Conservation (phyloP, 2,329 filamentous ascomycete genomes). For the Nannizzia gypsea region DNA sequence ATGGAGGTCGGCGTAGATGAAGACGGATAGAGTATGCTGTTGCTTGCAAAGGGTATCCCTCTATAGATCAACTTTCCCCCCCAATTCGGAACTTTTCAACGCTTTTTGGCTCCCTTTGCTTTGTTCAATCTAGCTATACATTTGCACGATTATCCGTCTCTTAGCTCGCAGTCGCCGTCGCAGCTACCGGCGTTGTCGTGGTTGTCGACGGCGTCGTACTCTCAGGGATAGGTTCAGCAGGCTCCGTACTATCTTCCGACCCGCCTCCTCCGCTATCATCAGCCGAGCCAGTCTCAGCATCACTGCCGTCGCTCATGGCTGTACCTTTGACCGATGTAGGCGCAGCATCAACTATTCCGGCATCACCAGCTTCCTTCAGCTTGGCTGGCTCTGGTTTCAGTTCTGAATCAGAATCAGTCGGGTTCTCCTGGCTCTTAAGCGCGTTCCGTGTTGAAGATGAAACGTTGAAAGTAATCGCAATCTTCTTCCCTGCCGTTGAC, state of each 20-base stretch:
- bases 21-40: too few species aligned
- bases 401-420: not conserved
- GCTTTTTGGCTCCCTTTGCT: not conserved
- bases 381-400: not conserved
- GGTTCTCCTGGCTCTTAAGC: constrained; percentile 5
- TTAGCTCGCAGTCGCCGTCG: not conserved
- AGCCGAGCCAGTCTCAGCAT: not conserved
- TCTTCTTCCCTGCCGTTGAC: constrained; percentile 21
- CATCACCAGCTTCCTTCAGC: not conserved
- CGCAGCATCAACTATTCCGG: not conserved
- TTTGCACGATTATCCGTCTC: not conserved
- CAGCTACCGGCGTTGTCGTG: not conserved
- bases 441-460: constrained; percentile 9
- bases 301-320: not conserved
- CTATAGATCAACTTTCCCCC: too few species aligned
- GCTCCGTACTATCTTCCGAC: not conserved
- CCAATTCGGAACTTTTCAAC: not conserved
- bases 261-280: not conserved
- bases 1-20: too few species aligned
- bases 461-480: constrained; percentile 30
- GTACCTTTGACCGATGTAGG: not conserved
- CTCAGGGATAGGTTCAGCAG: too few species aligned
- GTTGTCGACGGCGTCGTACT: not conserved
- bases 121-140: not conserved
- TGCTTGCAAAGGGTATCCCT: too few species aligned